Conservation (phyloP, 108 stramenopile genomes). For the Craspedostauros australis region DNA sequence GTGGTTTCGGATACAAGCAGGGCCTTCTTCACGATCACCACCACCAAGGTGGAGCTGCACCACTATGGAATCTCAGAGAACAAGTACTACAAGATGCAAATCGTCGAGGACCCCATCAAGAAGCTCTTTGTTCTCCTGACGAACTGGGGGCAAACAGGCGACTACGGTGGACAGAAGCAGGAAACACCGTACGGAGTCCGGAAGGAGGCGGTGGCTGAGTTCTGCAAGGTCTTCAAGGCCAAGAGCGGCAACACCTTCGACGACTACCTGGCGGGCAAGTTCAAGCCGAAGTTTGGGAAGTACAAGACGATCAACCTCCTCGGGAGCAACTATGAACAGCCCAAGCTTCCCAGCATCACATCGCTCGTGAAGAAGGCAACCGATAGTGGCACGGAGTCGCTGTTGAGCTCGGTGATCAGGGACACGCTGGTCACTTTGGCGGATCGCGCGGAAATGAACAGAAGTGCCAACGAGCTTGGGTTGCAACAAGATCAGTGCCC, state of each 20-base stretch:
- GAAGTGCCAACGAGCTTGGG: background rate
- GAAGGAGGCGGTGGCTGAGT: background rate
- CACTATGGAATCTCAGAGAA: background rate
- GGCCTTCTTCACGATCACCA: background rate
- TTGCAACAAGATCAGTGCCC: background rate
- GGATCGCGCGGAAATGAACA: background rate
- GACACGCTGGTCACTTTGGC: background rate
- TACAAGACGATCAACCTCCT: background rate
- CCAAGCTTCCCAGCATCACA: background rate
- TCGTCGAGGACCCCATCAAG: background rate
- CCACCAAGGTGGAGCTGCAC: background rate
- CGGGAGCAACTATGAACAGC: background rate
- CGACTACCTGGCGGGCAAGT: background rate
- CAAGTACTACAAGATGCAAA: slow-evolving; percentile 4
- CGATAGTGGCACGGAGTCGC: background rate
- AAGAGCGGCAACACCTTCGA: background rate
- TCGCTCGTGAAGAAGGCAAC: background rate
- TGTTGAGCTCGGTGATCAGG: background rate
- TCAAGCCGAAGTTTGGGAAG: background rate
- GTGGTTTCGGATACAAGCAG: no score
- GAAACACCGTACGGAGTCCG: background rate
- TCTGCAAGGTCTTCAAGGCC: background rate
- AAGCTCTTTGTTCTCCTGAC: background rate
- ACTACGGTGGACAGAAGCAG: slow-evolving; percentile 2
- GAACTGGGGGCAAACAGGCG: slow-evolving; percentile 1